Conservation (phyloP, 305 asterid species). For the Fraxinus xanthoxyloides region DNA sequence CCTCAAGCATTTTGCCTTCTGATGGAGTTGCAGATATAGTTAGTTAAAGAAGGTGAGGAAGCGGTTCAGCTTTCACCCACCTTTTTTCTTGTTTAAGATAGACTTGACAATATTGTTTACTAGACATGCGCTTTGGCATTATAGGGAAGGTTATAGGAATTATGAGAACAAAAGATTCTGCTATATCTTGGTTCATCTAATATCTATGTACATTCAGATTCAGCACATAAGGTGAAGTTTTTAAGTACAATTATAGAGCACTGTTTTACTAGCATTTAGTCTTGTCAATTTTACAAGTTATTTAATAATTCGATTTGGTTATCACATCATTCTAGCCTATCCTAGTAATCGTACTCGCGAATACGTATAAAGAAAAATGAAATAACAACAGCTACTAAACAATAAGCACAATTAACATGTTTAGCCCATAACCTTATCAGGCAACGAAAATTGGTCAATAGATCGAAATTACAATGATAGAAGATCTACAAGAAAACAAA, state of each 20-base stretch:
- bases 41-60: background rate
- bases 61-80: background rate
- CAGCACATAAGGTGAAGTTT: background rate
- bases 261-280: background rate
- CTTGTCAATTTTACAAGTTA: background rate
- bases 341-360: background rate
- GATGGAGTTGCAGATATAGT: background rate
- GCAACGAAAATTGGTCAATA: background rate
- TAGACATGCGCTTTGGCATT: background rate
- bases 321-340: background rate
- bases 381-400: background rate
- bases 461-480: background rate
- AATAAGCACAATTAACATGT: background rate
- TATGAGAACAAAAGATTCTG: background rate
- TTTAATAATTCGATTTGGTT: background rate
- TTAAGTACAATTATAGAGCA: background rate
- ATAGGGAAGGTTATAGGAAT: background rate
- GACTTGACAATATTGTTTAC: constrained; percentile 9
- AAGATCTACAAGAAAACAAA: background rate
- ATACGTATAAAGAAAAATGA: background rate
- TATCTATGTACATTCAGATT: background rate
- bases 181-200: background rate
- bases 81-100: constrained; percentile 33
- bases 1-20: constrained; percentile 26
- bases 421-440: background rate